A percentile compares a stretch with the other conserved stretches of the same genome.
These are phyloP conservation scores for Talaromyces pinophilus DNA, from an alignment of 2,329 filamentous ascomycete species.

Conservation along the genomic window DNA sequence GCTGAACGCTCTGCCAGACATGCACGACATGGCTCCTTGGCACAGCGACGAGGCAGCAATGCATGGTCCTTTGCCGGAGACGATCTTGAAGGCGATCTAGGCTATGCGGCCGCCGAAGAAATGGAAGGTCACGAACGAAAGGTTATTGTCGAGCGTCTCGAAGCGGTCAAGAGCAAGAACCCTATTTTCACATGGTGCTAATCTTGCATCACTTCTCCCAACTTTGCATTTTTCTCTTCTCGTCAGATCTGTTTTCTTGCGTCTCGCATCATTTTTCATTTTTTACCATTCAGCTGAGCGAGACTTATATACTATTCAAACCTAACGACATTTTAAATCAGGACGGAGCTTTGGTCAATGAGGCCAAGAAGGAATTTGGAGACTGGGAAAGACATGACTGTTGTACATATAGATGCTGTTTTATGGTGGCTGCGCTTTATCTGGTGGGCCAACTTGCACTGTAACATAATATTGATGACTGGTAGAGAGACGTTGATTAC, in stretches of 20 bases:
- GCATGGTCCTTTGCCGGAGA: slow-evolving; percentile 63
- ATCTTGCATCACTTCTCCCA: slow-evolving; percentile 1
- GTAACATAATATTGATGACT: slow-evolving; percentile 13
- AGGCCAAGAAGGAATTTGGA: neutral
- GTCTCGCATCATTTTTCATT: slow-evolving; percentile 21
- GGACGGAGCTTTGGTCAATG: slow-evolving; percentile 1
- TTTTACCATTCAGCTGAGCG: slow-evolving; percentile 9
- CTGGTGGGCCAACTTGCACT: slow-evolving; percentile 2
- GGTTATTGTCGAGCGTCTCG: slow-evolving; percentile 93
- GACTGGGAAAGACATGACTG: slow-evolving; percentile 1
- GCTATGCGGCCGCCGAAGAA: slow-evolving; percentile 89
- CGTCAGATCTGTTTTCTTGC: slow-evolving; percentile 19
- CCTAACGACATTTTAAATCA: slow-evolving; percentile 16
- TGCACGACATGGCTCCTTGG: slow-evolving; percentile 44
- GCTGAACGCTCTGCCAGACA: slow-evolving; percentile 25
- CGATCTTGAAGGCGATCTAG: slow-evolving; percentile 86
- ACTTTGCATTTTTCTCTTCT: neutral
- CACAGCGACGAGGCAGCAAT: slow-evolving; percentile 38
- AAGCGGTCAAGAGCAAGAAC: slow-evolving; percentile 92
- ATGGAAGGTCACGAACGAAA: slow-evolving; percentile 89
- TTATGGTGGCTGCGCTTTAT: slow-evolving; percentile 10
- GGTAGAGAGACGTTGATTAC: neutral
- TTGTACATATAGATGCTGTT: slow-evolving; percentile 20
- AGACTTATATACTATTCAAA: slow-evolving; percentile 7
- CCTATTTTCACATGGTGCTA: slow-evolving; percentile 98